Evolutionary conservation across 2,329 filamentous ascomycete species (phyloP).

Genomic region (Xylaria sp.): DNA sequence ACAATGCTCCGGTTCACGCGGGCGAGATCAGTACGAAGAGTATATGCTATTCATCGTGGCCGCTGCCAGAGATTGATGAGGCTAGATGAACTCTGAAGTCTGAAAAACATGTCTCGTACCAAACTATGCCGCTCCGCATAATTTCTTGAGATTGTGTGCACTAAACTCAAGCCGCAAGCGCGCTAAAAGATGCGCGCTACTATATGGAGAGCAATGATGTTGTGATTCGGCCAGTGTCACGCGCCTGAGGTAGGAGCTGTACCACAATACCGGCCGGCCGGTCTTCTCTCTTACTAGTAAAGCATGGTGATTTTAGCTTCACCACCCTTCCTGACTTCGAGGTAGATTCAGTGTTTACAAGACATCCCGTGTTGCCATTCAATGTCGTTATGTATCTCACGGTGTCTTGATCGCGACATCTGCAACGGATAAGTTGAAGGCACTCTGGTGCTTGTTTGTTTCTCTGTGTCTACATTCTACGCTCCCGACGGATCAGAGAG

Average conservation of each 20-base stretch:
- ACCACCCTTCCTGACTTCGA: slow-evolving; percentile 44
- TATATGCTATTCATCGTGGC: too few species aligned
- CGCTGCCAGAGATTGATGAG: too few species aligned
- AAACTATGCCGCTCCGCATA: too few species aligned
- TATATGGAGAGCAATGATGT: slow-evolving; percentile 9
- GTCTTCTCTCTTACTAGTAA: slow-evolving; percentile 9
- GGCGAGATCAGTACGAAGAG: too few species aligned
- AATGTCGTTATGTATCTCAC: neutral
- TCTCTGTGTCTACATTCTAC: slow-evolving; percentile 4
- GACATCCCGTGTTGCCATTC: neutral
- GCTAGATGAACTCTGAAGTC: too few species aligned
- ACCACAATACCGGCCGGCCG: slow-evolving; percentile 19
- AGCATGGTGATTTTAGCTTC: slow-evolving; percentile 28
- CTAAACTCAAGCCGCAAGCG: neutral
- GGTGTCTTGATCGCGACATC: neutral
- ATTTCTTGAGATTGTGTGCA: too few species aligned
- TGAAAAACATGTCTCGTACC: too few species aligned
- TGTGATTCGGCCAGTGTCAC: slow-evolving; percentile 26
- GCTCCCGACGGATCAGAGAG: slow-evolving; percentile 19
- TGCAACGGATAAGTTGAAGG: neutral
- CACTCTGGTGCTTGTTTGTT: slow-evolving; percentile 11
- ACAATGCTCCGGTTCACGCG: too few species aligned
- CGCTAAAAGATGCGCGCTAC: neutral
- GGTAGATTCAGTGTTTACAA: slow-evolving; percentile 11
- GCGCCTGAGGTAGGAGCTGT: slow-evolving; percentile 17